Conservation (phyloP, 2,329 filamentous ascomycete species). For the Stromatinia cepivora region DNA sequence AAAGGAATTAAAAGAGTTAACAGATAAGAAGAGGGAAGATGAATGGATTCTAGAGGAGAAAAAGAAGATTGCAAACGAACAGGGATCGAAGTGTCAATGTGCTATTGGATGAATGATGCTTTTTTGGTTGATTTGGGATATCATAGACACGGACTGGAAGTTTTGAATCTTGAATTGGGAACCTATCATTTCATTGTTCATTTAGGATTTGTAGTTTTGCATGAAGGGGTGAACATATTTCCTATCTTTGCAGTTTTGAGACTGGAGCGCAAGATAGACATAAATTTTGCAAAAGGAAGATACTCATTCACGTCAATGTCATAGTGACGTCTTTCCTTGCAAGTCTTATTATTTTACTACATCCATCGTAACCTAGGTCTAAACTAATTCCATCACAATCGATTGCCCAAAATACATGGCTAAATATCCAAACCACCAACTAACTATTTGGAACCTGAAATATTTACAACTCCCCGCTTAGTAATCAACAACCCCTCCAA, state of each 20-base stretch:
- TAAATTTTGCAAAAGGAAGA: not conserved
- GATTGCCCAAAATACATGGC: no score
- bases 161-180: not conserved
- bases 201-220: not conserved
- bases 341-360: no score
- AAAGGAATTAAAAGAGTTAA: not conserved
- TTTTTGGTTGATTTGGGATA: not conserved
- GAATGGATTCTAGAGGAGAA: slow-evolving; percentile 1
- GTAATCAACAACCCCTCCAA: slow-evolving; percentile 1
- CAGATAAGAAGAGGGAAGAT: slow-evolving; percentile 1
- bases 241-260: not conserved
- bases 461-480: not conserved
- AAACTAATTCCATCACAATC: not conserved
- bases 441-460: no score
- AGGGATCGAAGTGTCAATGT: not conserved
- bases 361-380: not conserved
- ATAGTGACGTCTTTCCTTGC: not conserved
- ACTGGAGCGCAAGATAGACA: not conserved
- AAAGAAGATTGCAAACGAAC: not conserved
- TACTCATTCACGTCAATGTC: not conserved
- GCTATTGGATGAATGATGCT: not conserved
- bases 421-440: not conserved
- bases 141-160: not conserved
- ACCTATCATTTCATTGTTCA: not conserved
- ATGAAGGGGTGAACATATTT: not conserved